These are phyloP conservation scores for Pichia nanzhaoensis DNA, from an alignment of 805 yeast species.

Conservation along the genomic window DNA sequence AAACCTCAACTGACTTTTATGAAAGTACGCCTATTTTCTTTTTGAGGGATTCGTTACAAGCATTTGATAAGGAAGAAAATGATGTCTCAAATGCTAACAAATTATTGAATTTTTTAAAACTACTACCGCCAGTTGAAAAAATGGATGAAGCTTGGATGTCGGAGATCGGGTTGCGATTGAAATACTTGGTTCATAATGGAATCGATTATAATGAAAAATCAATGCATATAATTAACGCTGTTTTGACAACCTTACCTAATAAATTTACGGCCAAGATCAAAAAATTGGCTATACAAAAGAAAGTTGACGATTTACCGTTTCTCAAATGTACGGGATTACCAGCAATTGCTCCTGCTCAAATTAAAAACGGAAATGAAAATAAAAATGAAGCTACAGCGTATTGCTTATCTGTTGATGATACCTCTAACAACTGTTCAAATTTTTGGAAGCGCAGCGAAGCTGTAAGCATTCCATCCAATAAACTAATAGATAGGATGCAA, in stretches of 20 bases:
- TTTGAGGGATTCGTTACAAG: background rate
- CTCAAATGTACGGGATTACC: background rate
- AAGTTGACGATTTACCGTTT: background rate
- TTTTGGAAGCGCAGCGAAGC: background rate
- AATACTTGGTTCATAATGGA: background rate
- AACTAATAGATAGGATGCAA: background rate
- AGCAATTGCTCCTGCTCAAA: background rate
- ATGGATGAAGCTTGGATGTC: conserved; percentile 7
- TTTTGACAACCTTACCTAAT: background rate
- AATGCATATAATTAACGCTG: background rate
- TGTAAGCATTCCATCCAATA: too few species aligned
- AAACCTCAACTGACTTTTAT: background rate
- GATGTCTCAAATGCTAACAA: background rate
- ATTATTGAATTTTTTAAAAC: background rate
- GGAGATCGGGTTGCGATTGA: background rate
- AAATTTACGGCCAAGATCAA: background rate
- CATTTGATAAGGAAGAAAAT: background rate
- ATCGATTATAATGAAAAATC: background rate
- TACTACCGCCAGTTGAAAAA: conserved; percentile 1
- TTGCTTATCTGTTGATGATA: background rate
- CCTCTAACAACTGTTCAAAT: background rate
- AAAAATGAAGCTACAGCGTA: background rate
- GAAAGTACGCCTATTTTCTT: background rate
- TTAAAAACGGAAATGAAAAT: background rate
- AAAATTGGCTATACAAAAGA: background rate